Base-by-base conservation (phyloP, 2,329 filamentous ascomycete genomes). In the Phialophora chinensis region DNA sequence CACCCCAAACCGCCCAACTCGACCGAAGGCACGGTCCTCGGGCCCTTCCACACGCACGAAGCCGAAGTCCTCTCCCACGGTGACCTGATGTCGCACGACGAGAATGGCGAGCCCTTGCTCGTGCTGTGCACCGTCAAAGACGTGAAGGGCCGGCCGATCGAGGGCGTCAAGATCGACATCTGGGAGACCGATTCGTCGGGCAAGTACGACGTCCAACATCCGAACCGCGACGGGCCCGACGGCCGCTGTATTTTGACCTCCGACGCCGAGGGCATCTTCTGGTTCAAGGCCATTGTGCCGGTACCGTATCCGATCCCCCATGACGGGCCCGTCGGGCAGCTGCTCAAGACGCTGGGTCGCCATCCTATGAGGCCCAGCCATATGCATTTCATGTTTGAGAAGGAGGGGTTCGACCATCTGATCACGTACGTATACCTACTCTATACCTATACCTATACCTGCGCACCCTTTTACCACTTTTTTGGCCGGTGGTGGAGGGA, bases 371-470 rank as follows among this genome's bases (percentile, higher is more conserved):
- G 92, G 60, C 92, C 91, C 1, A 86, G 88, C 23, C 91, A 95
- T 77, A 86, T 94, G 83, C 91, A 95, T 77, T 95, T 95, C 74
- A 95, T 96, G 91, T 93, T 96, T 79, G 87, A 89, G 75, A 93
- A 92, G 81, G 78, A 83, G 38, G 90, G 91, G 0, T 93, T 86
- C 80, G 92, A 96, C 80, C 86, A 90, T 75, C 79, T 96, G 73
- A 90, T 95, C 75, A 96, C 92, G 91, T 93, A 82, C 70, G 88
- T 88, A 76, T 89, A 95, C 42, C 82, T 96, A 89, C 92, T 42
- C 35, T 42, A 17, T 20, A 38, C 33, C 27, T 54, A 54, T n/a
- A 4, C 17, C 29, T n/a, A 25, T 25, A 25, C 2, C 23, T 25
- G 23, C 1, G 23, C 23, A 1, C 23, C 23, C 23, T 25, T 25